Evolutionary conservation across 2,329 filamentous ascomycete genomes (phyloP), one percentile per base, ranked within the genome.

Genomic region (Aschersonia sp.): DNA sequence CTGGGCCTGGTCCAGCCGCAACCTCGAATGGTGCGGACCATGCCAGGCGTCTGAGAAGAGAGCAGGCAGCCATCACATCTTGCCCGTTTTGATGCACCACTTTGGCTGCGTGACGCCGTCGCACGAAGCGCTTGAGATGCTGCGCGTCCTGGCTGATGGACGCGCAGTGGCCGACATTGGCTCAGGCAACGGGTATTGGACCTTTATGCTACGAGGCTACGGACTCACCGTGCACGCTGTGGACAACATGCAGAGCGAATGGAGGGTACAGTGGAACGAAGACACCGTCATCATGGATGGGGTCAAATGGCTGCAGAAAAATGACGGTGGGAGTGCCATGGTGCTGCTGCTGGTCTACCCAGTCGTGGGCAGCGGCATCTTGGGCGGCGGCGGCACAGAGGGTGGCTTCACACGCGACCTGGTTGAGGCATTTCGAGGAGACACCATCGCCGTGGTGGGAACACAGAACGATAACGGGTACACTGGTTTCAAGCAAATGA

Each of bases 31-130:
- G 80, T 73, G 72, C 45, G 80, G 82, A 1, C 78, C 82, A 3
- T 65, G 73, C 58, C 62, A 67, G 10, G 64, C 65, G 38, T 75
- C 80, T 3, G 69, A 68, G 12, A 64, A 69, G 30, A 71, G 75
- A 4, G 71, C 69, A 47, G 73, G 70, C 50, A 75, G 74, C 45
- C 84, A 89, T 63, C 82, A 84, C 55, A 69, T 85, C 5, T 71
- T 88, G 6, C 84, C 84, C 2, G 69, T 88, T 20, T 71, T 87
- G 48, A 88, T 87, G 72, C 84, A 88, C 64, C 84, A 89, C 62
- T 88, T 88, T 61, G 83, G 83, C 46, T 89, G 84, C 64, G 75
- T 77, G 1, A 79, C 79, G 28, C 84, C 84, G 0, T 77, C 75
- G 7, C 82, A 83, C 60, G 81, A 86, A 55, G 70, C 75, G 2